phyloP scores from a whole-genome alignment of 805 yeast species.

The Saturnispora saitoi region DNA sequence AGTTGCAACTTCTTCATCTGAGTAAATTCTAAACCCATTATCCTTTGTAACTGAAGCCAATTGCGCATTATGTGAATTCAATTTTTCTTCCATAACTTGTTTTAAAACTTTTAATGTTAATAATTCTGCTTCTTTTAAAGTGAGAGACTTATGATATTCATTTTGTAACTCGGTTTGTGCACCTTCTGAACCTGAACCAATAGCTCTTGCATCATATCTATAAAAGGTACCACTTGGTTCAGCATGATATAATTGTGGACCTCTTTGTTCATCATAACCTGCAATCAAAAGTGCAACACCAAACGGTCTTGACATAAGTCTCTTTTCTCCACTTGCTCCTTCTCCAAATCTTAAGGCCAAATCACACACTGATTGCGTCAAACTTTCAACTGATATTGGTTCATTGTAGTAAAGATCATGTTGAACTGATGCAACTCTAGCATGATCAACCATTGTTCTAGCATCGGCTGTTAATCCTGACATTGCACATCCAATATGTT shows the following conservation, averaged over 20 bases:
- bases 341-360: constrained; percentile 94
- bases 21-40: constrained; percentile 77
- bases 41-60: constrained; percentile 85
- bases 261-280: constrained; percentile 85
- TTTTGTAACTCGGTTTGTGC: constrained; percentile 97
- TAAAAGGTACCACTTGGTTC: constrained; percentile 98
- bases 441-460: constrained; percentile 96
- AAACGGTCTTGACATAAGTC: constrained; percentile 95
- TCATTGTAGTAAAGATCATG: constrained; percentile 90
- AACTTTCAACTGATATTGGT: constrained; percentile 81
- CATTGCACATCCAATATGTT: constrained; percentile 97
- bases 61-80: constrained; percentile 92
- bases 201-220: constrained; percentile 96
- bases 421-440: constrained; percentile 80
- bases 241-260: constrained; percentile 96
- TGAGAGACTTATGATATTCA: constrained; percentile 88
- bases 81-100: constrained; percentile 98
- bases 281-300: constrained; percentile 97
- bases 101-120: constrained; percentile 81
- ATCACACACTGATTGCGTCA: constrained; percentile 96
- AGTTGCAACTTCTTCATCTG: constrained; percentile 72
- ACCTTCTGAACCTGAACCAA: constrained; percentile 98
- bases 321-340: constrained; percentile 92
- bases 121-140: constrained; percentile 87
- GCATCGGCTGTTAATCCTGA: constrained; percentile 98